Evolutionary conservation across 2,329 filamentous ascomycete genomes (phyloP), one percentile per base, ranked within the genome.

Genomic region (Pseudopithomyces maydicus): DNA sequence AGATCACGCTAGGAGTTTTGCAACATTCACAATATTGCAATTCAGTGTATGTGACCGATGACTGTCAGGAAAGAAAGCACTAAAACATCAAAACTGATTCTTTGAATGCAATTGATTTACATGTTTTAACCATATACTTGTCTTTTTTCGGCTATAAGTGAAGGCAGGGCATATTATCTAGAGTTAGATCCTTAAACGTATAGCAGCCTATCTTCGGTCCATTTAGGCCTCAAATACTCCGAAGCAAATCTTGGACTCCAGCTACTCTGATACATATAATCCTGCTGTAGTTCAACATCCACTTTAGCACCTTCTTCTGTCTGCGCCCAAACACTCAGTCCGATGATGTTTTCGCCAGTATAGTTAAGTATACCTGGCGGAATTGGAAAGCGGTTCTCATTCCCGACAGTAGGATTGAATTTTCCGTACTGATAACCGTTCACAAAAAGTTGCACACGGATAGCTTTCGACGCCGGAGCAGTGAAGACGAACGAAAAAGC

Each of bases 391-490:
- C 80, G 76, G 15, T 82, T 77, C 73, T 88, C 85, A 45, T 86
- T 83, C 0, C 86, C 86, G 38, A 88, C 85, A 48, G 83, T 80
- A 0, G 85, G 84, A 57, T 84, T 82, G 64, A 82, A 88, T 7
- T 84, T 80, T 1, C 83, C 85, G 61, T 86, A 88, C 65, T 88
- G 85, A 63, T 88, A 88, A 0, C 86, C 86, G 54, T 88, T 88
- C n/a, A 88, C 80, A 54, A 85, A 88, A 2, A 88, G 68, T 63
- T 86, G 80, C 0, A 81, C 82, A 11, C 86, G 79, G 12, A 84
- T 79, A 0, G 78, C 77, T 15, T 74, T 72, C 6, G 77, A 75
- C 0, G 74, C 70, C 0, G 80, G 76, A 0, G 82, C 81, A 0
- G 78, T 79, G 2, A 88, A 73, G 2, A 79, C 75, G 64, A 88